Evolutionary conservation across 257 asterid species (phyloP).

Genomic region (Paraleonurus japonicus): DNA sequence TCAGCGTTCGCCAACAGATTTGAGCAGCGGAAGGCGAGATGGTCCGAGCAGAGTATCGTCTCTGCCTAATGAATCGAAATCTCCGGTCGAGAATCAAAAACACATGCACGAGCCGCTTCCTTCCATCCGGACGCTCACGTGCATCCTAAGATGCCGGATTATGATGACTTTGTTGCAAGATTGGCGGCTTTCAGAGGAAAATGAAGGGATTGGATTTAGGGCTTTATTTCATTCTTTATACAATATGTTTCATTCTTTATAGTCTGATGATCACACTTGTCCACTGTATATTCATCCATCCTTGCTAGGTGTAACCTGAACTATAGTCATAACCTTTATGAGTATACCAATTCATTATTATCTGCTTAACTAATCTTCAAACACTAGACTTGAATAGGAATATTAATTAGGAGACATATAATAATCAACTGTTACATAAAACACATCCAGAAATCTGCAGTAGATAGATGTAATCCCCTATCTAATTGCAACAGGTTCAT

Average conservation of each 20-base stretch:
- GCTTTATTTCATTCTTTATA: conserved; percentile 26
- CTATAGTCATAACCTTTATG: conserved; percentile 27
- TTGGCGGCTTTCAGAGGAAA: conserved; percentile 49
- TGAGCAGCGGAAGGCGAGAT: conserved; percentile 29
- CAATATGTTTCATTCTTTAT: background rate
- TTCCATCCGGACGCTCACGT: conserved; percentile 56
- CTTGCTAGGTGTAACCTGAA: conserved; percentile 11
- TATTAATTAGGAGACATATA: too few relatives aligned
- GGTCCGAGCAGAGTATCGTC: conserved; percentile 46
- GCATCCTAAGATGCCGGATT: conserved; percentile 81
- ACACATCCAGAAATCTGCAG: too few relatives aligned
- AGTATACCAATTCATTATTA: background rate
- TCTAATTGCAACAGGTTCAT: too few relatives aligned
- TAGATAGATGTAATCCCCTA: too few relatives aligned
- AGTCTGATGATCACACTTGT: background rate
- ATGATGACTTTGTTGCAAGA: conserved; percentile 77
- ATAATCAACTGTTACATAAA: too few relatives aligned
- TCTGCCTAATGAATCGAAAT: conserved; percentile 40
- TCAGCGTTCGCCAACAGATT: background rate
- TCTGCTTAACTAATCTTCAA: too few relatives aligned
- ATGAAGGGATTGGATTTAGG: background rate
- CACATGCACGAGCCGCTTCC: conserved; percentile 53
- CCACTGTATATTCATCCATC: conserved; percentile 11
- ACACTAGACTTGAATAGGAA: too few relatives aligned
- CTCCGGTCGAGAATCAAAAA: conserved; percentile 31